phyloP scores from a whole-genome alignment of 2,329 filamentous ascomycete genomes.

The Catunica adiposa region DNA sequence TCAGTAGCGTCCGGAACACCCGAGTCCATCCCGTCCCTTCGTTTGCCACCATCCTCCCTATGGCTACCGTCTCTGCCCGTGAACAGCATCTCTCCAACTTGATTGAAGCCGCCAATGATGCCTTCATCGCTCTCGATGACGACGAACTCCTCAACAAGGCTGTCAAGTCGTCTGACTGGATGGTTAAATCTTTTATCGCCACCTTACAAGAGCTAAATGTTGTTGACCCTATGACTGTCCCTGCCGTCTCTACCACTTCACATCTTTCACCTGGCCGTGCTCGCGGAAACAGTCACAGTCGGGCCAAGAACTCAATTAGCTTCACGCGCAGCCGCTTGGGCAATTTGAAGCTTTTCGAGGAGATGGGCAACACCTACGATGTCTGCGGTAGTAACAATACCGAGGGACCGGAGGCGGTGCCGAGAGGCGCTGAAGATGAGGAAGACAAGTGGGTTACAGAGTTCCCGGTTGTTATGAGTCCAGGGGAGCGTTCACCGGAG shows the following conservation, averaged over 20 bases:
- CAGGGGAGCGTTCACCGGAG: no score
- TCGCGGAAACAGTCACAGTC: not conserved
- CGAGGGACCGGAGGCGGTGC: not conserved
- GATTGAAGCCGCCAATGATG: not conserved
- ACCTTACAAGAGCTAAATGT: not conserved
- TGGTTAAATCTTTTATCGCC: not conserved
- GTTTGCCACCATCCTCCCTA: constrained; percentile 1
- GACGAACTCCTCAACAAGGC: not conserved
- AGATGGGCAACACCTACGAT: not conserved
- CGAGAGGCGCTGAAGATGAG: no score
- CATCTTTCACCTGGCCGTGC: not conserved
- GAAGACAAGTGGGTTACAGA: no score
- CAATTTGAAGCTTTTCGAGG: not conserved
- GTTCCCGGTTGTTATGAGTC: no score
- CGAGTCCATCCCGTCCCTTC: not conserved
- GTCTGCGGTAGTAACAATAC: not conserved
- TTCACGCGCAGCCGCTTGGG: not conserved
- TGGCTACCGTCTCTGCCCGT: not conserved
- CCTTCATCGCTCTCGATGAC: not conserved
- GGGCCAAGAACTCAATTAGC: not conserved
- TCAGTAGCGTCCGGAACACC: constrained; percentile 1
- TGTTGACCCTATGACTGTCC: not conserved
- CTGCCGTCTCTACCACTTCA: not conserved
- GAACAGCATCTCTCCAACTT: not conserved
- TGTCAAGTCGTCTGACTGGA: not conserved